Percentiles rank a stretch among this genome's conserved stretches.
phyloP scores from a whole-genome alignment of 495 filamentous ascomycete species.

The Ascodesmis nigricans region DNA sequence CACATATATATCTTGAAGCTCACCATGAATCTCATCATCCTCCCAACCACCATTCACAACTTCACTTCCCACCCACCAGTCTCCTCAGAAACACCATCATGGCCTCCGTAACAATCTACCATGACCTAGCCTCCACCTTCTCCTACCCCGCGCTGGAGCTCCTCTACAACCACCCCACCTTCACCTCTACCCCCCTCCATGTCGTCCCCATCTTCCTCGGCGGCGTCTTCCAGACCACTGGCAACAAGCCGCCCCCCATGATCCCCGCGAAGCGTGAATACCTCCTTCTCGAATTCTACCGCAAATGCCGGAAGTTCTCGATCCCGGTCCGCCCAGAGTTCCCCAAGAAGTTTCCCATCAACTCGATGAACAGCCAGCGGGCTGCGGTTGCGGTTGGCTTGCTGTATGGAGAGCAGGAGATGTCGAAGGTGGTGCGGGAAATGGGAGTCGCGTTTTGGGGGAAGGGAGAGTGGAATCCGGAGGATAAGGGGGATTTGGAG shows the following conservation, averaged over 20 bases:
- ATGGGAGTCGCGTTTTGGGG: no score
- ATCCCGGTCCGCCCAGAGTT: background rate
- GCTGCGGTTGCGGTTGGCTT: no score
- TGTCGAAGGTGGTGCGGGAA: no score
- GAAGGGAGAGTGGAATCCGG: no score
- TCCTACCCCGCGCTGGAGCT: conserved; percentile 41
- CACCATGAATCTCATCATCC: no score
- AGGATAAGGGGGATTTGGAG: no score
- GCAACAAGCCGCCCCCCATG: conserved; percentile 54
- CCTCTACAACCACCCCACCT: conserved; percentile 31
- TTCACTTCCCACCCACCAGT: no score
- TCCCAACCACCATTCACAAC: no score
- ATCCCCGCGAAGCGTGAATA: conserved; percentile 44
- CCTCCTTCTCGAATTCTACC: conserved; percentile 27
- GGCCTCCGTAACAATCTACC: no score
- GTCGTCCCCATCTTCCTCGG: conserved; percentile 57
- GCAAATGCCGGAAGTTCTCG: conserved; percentile 2
- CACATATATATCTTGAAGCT: no score
- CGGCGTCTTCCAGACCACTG: conserved; percentile 39
- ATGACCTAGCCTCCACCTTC: conserved; percentile 55
- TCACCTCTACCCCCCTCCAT: conserved; percentile 36
- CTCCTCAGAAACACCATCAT: no score
- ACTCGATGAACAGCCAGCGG: conserved; percentile 22
- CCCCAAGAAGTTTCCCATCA: background rate
- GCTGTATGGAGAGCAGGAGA: no score